phyloP scores from a whole-genome alignment of 441 rosid species.

The Biscutella auriculata region DNA sequence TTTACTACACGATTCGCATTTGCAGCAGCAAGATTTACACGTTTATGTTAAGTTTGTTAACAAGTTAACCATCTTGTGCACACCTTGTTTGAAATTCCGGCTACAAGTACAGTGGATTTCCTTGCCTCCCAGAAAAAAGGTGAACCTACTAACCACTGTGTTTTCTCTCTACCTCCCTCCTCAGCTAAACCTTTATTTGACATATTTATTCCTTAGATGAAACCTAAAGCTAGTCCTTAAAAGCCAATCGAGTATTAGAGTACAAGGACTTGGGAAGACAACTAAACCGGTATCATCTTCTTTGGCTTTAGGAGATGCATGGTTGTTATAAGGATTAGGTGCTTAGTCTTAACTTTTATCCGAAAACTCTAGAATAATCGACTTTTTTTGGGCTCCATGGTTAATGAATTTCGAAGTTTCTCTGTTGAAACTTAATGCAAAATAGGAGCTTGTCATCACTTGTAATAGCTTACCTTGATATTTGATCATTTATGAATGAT shows the following conservation, averaged over 20 bases:
- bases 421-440: background rate
- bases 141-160: slow-evolving; percentile 19
- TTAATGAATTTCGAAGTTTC: background rate
- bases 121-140: slow-evolving; percentile 43
- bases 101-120: slow-evolving; percentile 30
- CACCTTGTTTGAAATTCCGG: slow-evolving; percentile 28
- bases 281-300: slow-evolving; percentile 35
- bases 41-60: too few relatives aligned
- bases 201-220: slow-evolving; percentile 25
- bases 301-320: slow-evolving; percentile 34
- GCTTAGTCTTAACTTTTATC: background rate
- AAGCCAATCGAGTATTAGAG: slow-evolving; percentile 35
- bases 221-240: slow-evolving; percentile 38
- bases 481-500: too few relatives aligned
- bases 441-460: background rate
- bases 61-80: slow-evolving; percentile 19
- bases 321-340: background rate
- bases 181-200: slow-evolving; percentile 2
- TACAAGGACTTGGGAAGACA: slow-evolving; percentile 35
- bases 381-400: background rate
- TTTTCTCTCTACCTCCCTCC: background rate
- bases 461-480: background rate
- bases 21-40: background rate
- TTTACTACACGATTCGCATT: background rate
- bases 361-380: background rate